Base-by-base conservation (phyloP, 305 asterid genomes). In the Ilex paraguariensis region DNA sequence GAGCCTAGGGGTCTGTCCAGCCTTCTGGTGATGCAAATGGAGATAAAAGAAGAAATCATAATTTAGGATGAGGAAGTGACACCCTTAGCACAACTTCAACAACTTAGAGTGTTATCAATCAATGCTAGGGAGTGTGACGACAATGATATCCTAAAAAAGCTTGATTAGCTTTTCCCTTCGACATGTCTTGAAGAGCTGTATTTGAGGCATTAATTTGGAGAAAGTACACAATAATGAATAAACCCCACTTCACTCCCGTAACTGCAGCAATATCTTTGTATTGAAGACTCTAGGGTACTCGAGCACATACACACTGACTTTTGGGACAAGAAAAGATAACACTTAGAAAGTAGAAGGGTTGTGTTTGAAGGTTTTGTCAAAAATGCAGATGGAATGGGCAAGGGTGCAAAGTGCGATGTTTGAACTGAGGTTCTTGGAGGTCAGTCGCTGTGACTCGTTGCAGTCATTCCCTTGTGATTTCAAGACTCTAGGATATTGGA, bases 251-350 rank as follows among this genome's bases (percentile, higher is more conserved):
- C 65, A 52, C 72, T 74, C 46, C 68, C 48, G 8, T 46, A 54
- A 39, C 67, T 70, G 60, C 72, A n/a, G n/a, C n/a, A 65, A 62
- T 70, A 61, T 64, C 75, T 70, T 40, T 74, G 75, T 31, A 62
- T 74, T n/a, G 79, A 74, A 51, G 56, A 62, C 68, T 70, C 73
- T 5, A 54, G 66, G 59, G 59, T 52, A 10, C 56, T 70, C 32
- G 42, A 15, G 7, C 11, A 3, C 5, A 9, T 70, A 66, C 66
- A 56, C 30, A 15, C 53, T 15, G 44, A 16, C 1, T 70, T 70
- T 42, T 60, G 66, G 46, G 28, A 2, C 28, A 21, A 21, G 2
- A 0, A n/a, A 40, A 3, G 13, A 36, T 62, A 48, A 28, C 5
- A 21, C 2, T 1, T 69, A 69, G 78, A 65, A 62, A 10, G 58